These are phyloP conservation scores for Cenchrus purpureus DNA, from an alignment of 176 grass and related monocot species.

Conservation along the genomic window DNA sequence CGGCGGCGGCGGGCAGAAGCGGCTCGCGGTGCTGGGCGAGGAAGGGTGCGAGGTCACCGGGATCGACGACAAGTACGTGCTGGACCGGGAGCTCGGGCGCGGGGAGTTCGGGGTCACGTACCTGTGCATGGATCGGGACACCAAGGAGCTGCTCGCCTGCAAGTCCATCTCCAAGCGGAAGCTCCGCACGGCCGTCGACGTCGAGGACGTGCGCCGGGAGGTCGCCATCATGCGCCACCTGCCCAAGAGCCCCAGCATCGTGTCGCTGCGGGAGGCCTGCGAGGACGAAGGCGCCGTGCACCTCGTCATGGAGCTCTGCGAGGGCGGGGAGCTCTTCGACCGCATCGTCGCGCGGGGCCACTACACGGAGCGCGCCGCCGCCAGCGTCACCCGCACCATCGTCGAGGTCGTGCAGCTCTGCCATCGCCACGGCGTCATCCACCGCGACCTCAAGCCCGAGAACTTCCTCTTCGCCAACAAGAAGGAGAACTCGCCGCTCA, in stretches of 20 bases:
- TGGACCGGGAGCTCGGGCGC: slow-evolving; percentile 91
- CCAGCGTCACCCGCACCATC: slow-evolving; percentile 76
- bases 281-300: slow-evolving; percentile 97
- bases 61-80: slow-evolving; percentile 85
- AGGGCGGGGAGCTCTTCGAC: slow-evolving; percentile 99
- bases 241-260: slow-evolving; percentile 78
- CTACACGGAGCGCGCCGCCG: slow-evolving; percentile 95
- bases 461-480: slow-evolving; percentile 96
- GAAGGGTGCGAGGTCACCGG: slow-evolving; percentile 51
- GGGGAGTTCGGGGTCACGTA: slow-evolving; percentile 99
- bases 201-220: slow-evolving; percentile 98
- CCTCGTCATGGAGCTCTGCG: slow-evolving; percentile 99
- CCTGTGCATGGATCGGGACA: slow-evolving; percentile 90
- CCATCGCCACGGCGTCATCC: slow-evolving; percentile 94
- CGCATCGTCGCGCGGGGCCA: slow-evolving; percentile 93
- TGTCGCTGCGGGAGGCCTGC: slow-evolving; percentile 78
- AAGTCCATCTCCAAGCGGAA: slow-evolving; percentile 99
- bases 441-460: slow-evolving; percentile 91
- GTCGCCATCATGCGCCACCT: slow-evolving; percentile 98
- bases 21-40: slow-evolving; percentile 72
- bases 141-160: slow-evolving; percentile 87
- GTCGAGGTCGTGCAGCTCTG: slow-evolving; percentile 98
- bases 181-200: slow-evolving; percentile 90
- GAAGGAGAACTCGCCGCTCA: slow-evolving; percentile 97
- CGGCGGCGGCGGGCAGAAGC: slow-evolving; percentile 59